These are phyloP conservation scores for Podospora pseudocomata DNA, from an alignment of 495 filamentous ascomycete genomes.

Conservation along the genomic window DNA sequence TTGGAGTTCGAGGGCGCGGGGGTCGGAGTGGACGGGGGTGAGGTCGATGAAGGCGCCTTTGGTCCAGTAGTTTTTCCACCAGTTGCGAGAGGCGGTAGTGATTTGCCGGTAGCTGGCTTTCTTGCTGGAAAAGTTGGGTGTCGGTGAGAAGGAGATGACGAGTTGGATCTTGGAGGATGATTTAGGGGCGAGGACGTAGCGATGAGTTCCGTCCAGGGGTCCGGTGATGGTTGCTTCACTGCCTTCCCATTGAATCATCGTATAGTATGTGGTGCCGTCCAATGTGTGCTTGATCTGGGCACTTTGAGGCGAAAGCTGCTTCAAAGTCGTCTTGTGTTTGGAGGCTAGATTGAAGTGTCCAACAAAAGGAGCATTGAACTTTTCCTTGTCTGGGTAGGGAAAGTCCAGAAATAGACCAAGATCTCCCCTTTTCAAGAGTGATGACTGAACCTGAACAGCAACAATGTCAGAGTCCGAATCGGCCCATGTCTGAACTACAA, in stretches of 20 bases:
- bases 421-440: slow-evolving; percentile 31
- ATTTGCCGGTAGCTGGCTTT: slow-evolving; percentile 10
- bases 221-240: slow-evolving; percentile 33
- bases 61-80: slow-evolving; percentile 46
- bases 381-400: slow-evolving; percentile 45
- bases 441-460: slow-evolving; percentile 42
- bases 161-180: slow-evolving; percentile 26
- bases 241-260: slow-evolving; percentile 38
- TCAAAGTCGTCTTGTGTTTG: slow-evolving; percentile 41
- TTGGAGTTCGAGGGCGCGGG: slow-evolving; percentile 46
- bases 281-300: slow-evolving; percentile 47
- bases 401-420: slow-evolving; percentile 52
- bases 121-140: background rate
- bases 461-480: slow-evolving; percentile 48
- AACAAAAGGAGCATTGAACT: slow-evolving; percentile 48
- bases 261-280: slow-evolving; percentile 44
- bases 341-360: slow-evolving; percentile 44
- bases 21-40: slow-evolving; percentile 29
- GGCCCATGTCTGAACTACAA: slow-evolving; percentile 44
- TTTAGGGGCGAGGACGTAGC: slow-evolving; percentile 38
- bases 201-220: slow-evolving; percentile 37
- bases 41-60: slow-evolving; percentile 48
- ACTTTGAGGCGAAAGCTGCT: slow-evolving; percentile 18
- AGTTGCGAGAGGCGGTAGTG: slow-evolving; percentile 19
- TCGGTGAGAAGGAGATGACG: slow-evolving; percentile 35